Base-by-base conservation (phyloP, 2,329 filamentous ascomycete species). In the Aspergillus brunneoviolaceus region DNA sequence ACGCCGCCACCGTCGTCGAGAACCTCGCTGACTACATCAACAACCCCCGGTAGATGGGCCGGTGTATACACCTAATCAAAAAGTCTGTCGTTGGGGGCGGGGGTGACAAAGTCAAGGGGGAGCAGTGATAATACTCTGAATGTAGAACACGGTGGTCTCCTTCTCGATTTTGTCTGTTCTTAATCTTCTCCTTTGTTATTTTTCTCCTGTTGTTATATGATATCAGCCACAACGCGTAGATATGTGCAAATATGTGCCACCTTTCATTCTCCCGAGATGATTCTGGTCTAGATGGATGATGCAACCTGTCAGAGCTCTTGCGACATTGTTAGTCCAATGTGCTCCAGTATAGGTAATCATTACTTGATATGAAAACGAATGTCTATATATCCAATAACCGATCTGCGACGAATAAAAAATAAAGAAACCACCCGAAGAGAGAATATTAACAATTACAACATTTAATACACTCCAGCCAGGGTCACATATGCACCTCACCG, bases 11-110 rank as follows among this genome's bases (percentile, higher is more conserved):
- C 75, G 91, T 90, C 53, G 90, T 96, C 67, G 90, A 94, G 82
- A 83, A 87, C 70, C 85, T 99, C 64, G 92, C 86, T 71, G 91
- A 96, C 78, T 97, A 98, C 82, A 87, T 91, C 76, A 84, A 86
- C 70, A 81, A 85, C 65, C 86, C 87, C 66, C 53, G 53, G 53
- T 96, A 96, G 83, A 97, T 82, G 65, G 27, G 62, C 39, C 49
- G 51, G 52, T 54, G 27, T 56, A 50, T 60, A 60, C 62, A 60
- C 61, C 60, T 65, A 61, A 65, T 62, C 54, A 63, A 63, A 60
- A 55, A 61, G 55, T 60, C 48, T 57, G 51, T 19, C 58, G 57
- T 35, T 29, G 57, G 55, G 19, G 50, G 39, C 25, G 53, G 51
- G 39, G 14, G 14, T 45, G 39, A 45, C n/a, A 14, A 39, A 45